These are phyloP conservation scores for Podosphaera xanthii DNA, from an alignment of 2,329 filamentous ascomycete genomes.

Conservation along the genomic window DNA sequence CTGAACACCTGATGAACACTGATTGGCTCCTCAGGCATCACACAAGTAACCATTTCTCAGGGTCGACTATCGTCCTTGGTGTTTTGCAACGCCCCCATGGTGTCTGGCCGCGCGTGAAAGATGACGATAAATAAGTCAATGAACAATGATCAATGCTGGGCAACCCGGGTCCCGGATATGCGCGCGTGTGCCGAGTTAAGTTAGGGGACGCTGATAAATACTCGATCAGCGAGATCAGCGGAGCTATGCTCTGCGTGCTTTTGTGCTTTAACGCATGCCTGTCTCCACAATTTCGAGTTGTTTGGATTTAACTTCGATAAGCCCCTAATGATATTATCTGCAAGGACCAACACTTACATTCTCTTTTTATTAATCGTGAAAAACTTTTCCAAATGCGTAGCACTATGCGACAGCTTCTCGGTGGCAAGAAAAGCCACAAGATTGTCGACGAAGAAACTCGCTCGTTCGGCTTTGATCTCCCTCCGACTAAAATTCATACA, in stretches of 20 bases:
- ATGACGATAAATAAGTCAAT: too few species aligned
- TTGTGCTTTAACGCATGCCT: too few species aligned
- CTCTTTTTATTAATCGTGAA: not conserved
- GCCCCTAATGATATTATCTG: not conserved
- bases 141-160: not conserved
- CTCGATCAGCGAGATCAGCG: constrained; percentile 1
- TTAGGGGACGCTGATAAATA: not conserved
- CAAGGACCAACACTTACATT: not conserved
- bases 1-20: too few species aligned
- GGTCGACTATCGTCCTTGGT: too few species aligned
- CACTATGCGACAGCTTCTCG: constrained; percentile 1
- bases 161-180: not conserved
- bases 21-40: too few species aligned
- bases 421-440: constrained; percentile 1
- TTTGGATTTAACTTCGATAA: not conserved
- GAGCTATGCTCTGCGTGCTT: not conserved
- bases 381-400: constrained; percentile 1
- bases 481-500: not conserved
- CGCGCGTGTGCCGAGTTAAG: not conserved
- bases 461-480: not conserved
- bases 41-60: too few species aligned
- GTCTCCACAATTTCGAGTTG: not conserved
- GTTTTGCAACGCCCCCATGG: too few species aligned
- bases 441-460: not conserved
- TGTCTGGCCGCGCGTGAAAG: too few species aligned